Conservation (phyloP, 805 yeast species). For the Starmerella tilneyi region DNA sequence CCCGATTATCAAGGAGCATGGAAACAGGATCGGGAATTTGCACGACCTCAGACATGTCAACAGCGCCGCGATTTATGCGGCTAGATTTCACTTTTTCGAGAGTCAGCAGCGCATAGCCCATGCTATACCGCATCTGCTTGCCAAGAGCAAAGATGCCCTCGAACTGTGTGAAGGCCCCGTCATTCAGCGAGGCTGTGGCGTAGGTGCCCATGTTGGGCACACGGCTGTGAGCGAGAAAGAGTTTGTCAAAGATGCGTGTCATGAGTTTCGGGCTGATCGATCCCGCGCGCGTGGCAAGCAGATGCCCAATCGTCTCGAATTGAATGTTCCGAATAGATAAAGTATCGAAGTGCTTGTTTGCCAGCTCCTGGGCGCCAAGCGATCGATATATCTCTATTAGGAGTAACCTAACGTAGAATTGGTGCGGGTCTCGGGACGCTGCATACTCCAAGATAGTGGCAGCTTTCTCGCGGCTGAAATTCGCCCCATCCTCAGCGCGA, state of each 20-base stretch:
- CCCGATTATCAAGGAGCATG: slow-evolving; percentile 46
- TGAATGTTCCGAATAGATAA: slow-evolving; percentile 68
- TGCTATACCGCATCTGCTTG: slow-evolving; percentile 41
- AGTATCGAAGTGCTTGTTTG: slow-evolving; percentile 42
- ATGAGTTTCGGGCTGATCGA: slow-evolving; percentile 36
- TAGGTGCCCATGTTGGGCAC: slow-evolving; percentile 43
- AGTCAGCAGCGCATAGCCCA: slow-evolving; percentile 31
- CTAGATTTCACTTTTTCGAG: slow-evolving; percentile 27
- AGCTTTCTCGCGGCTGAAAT: slow-evolving; percentile 30
- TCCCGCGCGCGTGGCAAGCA: slow-evolving; percentile 41
- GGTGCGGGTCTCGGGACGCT: slow-evolving; percentile 49
- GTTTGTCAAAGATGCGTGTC: background rate
- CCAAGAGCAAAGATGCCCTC: slow-evolving; percentile 57
- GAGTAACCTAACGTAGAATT: slow-evolving; percentile 65
- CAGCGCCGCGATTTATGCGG: slow-evolving; percentile 20
- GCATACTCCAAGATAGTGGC: slow-evolving; percentile 51
- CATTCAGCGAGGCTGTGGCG: slow-evolving; percentile 45
- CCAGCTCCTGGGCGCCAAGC: slow-evolving; percentile 45
- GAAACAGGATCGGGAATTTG: slow-evolving; percentile 11
- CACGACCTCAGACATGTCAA: slow-evolving; percentile 13
- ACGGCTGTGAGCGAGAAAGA: slow-evolving; percentile 29
- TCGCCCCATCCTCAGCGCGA: slow-evolving; percentile 13
- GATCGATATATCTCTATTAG: slow-evolving; percentile 50
- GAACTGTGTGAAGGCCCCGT: slow-evolving; percentile 54
- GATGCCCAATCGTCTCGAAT: slow-evolving; percentile 51